phyloP scores from a whole-genome alignment of 2,329 filamentous ascomycete species.

The Chrysoporthe deuterocubensis region DNA sequence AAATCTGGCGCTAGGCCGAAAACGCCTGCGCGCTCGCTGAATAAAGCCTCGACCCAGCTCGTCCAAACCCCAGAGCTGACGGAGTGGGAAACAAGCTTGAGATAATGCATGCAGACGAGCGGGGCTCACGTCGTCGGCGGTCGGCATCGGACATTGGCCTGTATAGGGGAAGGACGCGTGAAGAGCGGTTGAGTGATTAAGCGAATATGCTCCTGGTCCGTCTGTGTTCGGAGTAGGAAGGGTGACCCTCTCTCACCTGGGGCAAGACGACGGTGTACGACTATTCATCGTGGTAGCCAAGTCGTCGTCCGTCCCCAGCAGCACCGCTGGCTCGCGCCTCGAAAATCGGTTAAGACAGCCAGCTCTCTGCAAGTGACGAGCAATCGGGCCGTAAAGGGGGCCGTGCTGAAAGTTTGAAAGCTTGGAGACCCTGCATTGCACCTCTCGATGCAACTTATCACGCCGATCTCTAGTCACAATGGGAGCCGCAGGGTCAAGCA shows the following conservation, averaged over 20 bases:
- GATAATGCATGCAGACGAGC: conserved; percentile 22
- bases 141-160: conserved; percentile 19
- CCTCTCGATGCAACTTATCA: not conserved
- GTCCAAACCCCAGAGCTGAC: conserved; percentile 18
- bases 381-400: not conserved
- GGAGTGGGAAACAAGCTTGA: conserved; percentile 22
- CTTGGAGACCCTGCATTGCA: conserved; percentile 8
- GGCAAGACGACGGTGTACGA: not conserved
- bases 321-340: not conserved
- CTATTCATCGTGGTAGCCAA: not conserved
- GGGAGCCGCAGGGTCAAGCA: not conserved
- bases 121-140: conserved; percentile 16
- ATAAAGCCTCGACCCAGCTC: not conserved
- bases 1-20: conserved; percentile 17
- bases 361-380: not conserved
- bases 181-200: not conserved
- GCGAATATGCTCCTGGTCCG: not conserved
- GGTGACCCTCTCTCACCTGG: not conserved
- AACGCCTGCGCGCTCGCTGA: conserved; percentile 11
- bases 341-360: not conserved
- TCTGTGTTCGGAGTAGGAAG: not conserved
- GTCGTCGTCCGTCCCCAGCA: not conserved
- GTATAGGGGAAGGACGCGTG: not conserved
- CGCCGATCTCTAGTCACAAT: conserved; percentile 13
- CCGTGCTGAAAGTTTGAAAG: conserved; percentile 7